These are phyloP conservation scores for Penicillium coffeae DNA, from an alignment of 495 filamentous ascomycete species.

Conservation along the genomic window DNA sequence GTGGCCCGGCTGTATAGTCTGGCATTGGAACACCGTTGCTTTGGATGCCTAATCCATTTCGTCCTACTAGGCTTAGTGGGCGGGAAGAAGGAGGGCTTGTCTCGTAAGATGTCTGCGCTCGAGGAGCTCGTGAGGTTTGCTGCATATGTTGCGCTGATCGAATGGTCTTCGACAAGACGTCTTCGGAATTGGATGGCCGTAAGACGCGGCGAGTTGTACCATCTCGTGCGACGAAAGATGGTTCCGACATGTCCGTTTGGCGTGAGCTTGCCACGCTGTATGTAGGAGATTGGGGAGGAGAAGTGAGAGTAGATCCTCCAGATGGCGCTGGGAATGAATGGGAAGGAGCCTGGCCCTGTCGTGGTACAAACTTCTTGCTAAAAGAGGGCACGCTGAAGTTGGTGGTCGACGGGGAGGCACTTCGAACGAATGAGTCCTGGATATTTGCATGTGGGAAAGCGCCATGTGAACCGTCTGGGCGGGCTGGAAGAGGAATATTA, in stretches of 20 bases:
- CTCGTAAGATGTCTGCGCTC: constrained; percentile 8
- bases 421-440: constrained; percentile 26
- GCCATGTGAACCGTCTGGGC: constrained; percentile 12
- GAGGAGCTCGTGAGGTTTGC: constrained; percentile 25
- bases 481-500: constrained; percentile 5
- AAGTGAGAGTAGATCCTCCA: constrained; percentile 25
- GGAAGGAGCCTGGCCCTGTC: constrained; percentile 13
- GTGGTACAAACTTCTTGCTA: constrained; percentile 39
- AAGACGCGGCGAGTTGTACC: constrained; percentile 15
- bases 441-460: constrained; percentile 25
- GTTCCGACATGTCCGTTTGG: constrained; percentile 20
- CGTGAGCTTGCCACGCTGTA: constrained; percentile 25
- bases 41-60: constrained; percentile 13
- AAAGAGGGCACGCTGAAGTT: constrained; percentile 52
- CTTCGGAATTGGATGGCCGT: constrained; percentile 34
- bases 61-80: constrained; percentile 18
- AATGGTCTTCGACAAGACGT: constrained; percentile 23
- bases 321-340: constrained; percentile 14
- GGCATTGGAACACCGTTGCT: background rate
- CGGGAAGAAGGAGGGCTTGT: constrained; percentile 14
- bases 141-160: constrained; percentile 12
- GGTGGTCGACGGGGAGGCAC: constrained; percentile 40
- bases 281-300: constrained; percentile 39
- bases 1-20: background rate
- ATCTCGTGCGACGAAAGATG: constrained; percentile 4